phyloP scores from a whole-genome alignment of 768 basidiomycete genomes.

The Tubosaeta sp. region DNA sequence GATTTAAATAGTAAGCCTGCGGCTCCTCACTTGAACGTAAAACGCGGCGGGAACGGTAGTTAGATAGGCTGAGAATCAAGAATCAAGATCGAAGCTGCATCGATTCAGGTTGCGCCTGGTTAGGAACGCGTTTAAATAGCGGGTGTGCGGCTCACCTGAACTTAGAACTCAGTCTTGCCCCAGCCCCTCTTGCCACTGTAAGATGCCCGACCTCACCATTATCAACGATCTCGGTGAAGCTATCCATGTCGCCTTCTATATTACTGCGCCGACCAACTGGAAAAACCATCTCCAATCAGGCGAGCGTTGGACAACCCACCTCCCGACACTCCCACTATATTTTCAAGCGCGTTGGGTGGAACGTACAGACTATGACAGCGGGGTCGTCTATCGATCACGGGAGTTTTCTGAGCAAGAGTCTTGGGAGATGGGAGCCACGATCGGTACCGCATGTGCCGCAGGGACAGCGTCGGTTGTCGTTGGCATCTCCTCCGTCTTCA shows the following conservation, averaged over 20 bases:
- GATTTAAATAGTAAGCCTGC: background rate
- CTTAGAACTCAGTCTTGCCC: background rate
- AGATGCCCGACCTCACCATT: constrained; percentile 20
- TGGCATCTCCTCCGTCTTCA: background rate
- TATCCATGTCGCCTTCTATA: constrained; percentile 19
- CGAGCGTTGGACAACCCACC: constrained; percentile 15
- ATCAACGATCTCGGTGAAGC: constrained; percentile 16
- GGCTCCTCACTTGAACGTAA: no score
- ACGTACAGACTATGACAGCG: constrained; percentile 9
- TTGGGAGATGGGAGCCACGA: constrained; percentile 16
- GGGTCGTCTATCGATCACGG: constrained; percentile 1
- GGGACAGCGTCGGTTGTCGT: constrained; percentile 20
- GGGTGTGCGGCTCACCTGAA: background rate
- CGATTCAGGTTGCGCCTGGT: no score
- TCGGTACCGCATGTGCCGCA: constrained; percentile 12
- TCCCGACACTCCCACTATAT: constrained; percentile 6
- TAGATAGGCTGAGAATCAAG: no score
- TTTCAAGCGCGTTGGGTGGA: constrained; percentile 16
- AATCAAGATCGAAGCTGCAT: no score
- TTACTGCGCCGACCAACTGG: constrained; percentile 10
- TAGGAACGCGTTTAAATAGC: no score
- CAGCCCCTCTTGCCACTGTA: background rate
- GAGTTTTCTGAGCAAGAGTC: constrained; percentile 16
- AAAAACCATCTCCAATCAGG: constrained; percentile 16
- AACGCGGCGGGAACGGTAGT: no score